These are phyloP conservation scores for Diaporthe nobilis DNA, from an alignment of 2,329 filamentous ascomycete genomes.

Conservation along the genomic window DNA sequence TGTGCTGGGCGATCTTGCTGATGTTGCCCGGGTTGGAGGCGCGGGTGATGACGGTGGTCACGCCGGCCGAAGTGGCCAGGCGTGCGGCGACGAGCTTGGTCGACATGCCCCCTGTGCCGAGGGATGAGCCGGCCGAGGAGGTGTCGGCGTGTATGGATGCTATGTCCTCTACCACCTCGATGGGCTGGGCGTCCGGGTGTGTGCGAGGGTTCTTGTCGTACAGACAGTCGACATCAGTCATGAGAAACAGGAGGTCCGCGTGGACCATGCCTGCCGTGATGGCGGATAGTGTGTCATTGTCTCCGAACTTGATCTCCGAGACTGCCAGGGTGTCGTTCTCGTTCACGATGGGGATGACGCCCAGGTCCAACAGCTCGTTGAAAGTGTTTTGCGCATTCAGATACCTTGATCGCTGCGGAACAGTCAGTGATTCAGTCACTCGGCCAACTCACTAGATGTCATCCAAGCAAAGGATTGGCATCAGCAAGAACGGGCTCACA, in stretches of 20 bases:
- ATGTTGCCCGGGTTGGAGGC: constrained; percentile 97
- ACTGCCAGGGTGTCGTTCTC: constrained; percentile 98
- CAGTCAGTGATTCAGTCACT: constrained; percentile 43
- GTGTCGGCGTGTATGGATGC: constrained; percentile 86
- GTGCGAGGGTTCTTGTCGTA: constrained; percentile 96
- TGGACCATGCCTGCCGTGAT: constrained; percentile 98
- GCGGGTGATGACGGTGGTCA: constrained; percentile 94
- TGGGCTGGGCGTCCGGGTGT: constrained; percentile 87
- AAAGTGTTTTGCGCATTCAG: constrained; percentile 97
- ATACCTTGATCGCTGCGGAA: constrained; percentile 83
- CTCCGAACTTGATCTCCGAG: constrained; percentile 98
- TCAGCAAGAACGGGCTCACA: constrained; percentile 62
- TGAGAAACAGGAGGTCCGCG: constrained; percentile 95
- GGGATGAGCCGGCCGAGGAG: constrained; percentile 86
- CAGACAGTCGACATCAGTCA: constrained; percentile 98
- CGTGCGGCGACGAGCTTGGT: constrained; percentile 97
- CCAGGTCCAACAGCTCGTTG: constrained; percentile 89
- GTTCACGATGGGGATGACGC: constrained; percentile 97
- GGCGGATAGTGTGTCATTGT: constrained; percentile 97
- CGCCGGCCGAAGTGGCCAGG: constrained; percentile 92
- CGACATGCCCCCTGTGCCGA: constrained; percentile 97
- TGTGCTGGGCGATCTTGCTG: constrained; percentile 84
- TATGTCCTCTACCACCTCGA: constrained; percentile 94
- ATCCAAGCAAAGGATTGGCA: not conserved
- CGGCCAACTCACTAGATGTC: not conserved